Evolutionary conservation across 371 early-diverging fungal species (phyloP).

Genomic region (Dichotomocladium elegans): DNA sequence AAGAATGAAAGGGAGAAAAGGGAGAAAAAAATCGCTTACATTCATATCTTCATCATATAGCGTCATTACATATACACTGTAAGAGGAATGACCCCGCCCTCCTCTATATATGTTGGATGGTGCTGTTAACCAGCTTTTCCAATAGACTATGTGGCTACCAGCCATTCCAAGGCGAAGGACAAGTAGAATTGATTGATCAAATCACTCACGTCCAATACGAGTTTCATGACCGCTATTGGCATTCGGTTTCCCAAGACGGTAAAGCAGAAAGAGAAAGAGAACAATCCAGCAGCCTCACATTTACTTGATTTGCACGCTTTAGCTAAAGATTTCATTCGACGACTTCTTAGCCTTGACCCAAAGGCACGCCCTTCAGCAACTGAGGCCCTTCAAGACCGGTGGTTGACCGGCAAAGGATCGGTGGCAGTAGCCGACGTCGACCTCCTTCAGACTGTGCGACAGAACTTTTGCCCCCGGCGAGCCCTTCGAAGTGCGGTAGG

Average conservation of each 20-base stretch:
- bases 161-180: constrained; percentile 69
- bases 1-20: neutral
- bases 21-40: neutral
- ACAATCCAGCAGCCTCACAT: no score
- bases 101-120: no score
- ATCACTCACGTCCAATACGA: constrained; percentile 66
- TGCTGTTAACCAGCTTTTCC: neutral
- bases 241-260: constrained; percentile 68
- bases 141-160: constrained; percentile 64
- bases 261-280: neutral
- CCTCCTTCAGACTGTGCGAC: constrained; percentile 66
- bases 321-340: constrained; percentile 91
- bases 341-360: constrained; percentile 71
- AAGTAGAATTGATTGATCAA: constrained; percentile 52
- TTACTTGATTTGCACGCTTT: neutral
- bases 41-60: constrained; percentile 15
- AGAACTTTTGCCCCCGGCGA: constrained; percentile 57
- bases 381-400: constrained; percentile 80
- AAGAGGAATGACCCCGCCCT: constrained; percentile 10
- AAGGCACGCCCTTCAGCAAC: constrained; percentile 71
- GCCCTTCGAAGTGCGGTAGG: constrained; percentile 34
- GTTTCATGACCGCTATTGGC: constrained; percentile 81
- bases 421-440: constrained; percentile 63
- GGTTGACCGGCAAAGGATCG: constrained; percentile 63
- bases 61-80: constrained; percentile 69